Evolutionary conservation across 2,329 filamentous ascomycete genomes (phyloP).

Genomic region (Ceratocystis cubensis): DNA sequence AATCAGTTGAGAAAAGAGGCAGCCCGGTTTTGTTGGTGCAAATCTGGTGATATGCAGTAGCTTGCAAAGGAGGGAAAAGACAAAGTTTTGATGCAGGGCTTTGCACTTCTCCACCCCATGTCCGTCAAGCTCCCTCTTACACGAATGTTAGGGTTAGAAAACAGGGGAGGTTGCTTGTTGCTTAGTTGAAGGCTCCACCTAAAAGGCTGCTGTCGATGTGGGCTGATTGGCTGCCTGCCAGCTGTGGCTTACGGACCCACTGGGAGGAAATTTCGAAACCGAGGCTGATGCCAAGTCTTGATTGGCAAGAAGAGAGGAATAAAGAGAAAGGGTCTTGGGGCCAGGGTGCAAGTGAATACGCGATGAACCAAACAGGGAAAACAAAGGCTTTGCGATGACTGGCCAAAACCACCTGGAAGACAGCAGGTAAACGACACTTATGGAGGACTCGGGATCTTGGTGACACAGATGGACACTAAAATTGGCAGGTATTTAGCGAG

Average conservation of each 20-base stretch:
- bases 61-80: background rate
- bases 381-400: background rate
- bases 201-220: background rate
- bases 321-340: background rate
- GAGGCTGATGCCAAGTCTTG: background rate
- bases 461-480: background rate
- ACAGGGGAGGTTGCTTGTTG: too few relatives aligned
- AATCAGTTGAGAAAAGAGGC: background rate
- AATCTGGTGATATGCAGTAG: background rate
- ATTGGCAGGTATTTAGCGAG: background rate
- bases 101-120: too few relatives aligned
- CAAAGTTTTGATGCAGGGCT: background rate
- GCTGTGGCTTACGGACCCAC: background rate
- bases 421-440: background rate
- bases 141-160: background rate
- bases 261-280: background rate
- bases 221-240: background rate
- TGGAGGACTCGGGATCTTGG: background rate
- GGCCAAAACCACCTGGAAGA: background rate
- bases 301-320: background rate
- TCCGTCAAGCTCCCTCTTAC: too few relatives aligned
- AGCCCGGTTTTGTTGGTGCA: background rate
- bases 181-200: background rate
- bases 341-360: too few relatives aligned
- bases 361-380: too few relatives aligned